A percentile compares a stretch with the other conserved stretches of the same genome.
Evolutionary conservation across 148 eudicot genomes (phyloP).

Genomic region (Silene latifolia): DNA sequence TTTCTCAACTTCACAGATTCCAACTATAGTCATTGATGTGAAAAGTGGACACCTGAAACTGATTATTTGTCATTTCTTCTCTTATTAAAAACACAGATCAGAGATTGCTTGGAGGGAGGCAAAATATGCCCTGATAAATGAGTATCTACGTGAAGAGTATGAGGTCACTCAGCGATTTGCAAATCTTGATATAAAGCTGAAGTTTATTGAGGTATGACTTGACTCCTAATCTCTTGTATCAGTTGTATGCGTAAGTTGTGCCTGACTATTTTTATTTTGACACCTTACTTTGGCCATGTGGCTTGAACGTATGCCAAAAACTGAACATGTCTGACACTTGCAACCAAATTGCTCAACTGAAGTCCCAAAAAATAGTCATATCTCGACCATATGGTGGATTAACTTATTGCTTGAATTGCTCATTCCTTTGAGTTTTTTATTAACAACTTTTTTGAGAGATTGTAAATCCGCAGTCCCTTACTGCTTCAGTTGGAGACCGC

Average conservation of each 20-base stretch:
- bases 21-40: background rate
- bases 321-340: background rate
- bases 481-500: background rate
- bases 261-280: background rate
- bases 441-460: too few species aligned
- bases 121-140: slow-evolving; percentile 76
- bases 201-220: slow-evolving; percentile 79
- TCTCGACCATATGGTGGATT: background rate
- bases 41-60: background rate
- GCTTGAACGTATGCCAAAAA: background rate
- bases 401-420: background rate
- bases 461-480: background rate
- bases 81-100: slow-evolving; percentile 46
- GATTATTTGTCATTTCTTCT: background rate
- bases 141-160: slow-evolving; percentile 87
- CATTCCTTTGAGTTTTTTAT: background rate
- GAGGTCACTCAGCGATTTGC: slow-evolving; percentile 92
- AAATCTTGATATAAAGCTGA: slow-evolving; percentile 80
- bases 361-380: background rate
- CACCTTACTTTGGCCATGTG: background rate
- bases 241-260: background rate
- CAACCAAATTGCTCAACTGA: background rate
- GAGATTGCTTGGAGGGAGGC: slow-evolving; percentile 99
- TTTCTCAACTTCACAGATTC: background rate
- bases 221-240: background rate